Conservation (phyloP, 208 protist species). For the Trypanosoma melophagium region DNA sequence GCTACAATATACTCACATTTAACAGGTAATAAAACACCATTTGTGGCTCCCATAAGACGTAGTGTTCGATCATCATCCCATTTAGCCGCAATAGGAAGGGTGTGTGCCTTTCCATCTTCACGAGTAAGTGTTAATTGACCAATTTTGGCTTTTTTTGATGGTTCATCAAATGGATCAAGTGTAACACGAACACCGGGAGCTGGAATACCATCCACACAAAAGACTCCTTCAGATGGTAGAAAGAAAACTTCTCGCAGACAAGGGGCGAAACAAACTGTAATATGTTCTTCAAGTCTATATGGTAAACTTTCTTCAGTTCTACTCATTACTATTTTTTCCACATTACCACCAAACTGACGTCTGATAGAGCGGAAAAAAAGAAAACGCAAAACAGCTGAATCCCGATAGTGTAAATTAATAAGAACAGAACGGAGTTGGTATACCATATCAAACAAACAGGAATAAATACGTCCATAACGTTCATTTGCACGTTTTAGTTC, state of each 20-base stretch:
- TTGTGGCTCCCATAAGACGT: slow-evolving; percentile 57
- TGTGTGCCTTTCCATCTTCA: slow-evolving; percentile 29
- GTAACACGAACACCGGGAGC: slow-evolving; percentile 50
- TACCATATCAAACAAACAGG: slow-evolving; percentile 64
- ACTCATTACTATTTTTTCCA: slow-evolving; percentile 69
- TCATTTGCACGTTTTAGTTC: slow-evolving; percentile 63
- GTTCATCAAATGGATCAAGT: slow-evolving; percentile 54
- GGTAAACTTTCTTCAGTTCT: slow-evolving; percentile 71
- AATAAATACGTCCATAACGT: slow-evolving; percentile 60
- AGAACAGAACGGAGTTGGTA: slow-evolving; percentile 76
- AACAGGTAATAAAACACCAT: slow-evolving; percentile 80
- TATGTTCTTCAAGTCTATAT: slow-evolving; percentile 73
- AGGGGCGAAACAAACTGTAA: slow-evolving; percentile 81
- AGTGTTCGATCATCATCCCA: slow-evolving; percentile 67
- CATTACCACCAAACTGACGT: slow-evolving; percentile 65
- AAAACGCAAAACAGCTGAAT: slow-evolving; percentile 70
- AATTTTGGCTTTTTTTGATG: slow-evolving; percentile 58
- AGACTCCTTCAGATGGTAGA: slow-evolving; percentile 64
- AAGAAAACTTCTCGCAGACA: slow-evolving; percentile 82
- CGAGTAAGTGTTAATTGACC: slow-evolving; percentile 47
- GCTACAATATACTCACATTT: slow-evolving; percentile 72
- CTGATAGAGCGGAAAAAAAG: slow-evolving; percentile 77
- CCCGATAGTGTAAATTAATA: slow-evolving; percentile 71
- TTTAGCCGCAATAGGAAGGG: slow-evolving; percentile 62
- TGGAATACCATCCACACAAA: slow-evolving; percentile 71